Evolutionary conservation across 495 filamentous ascomycete genomes (phyloP), one percentile per base, ranked within the genome.

Genomic region (Barbatosphaeria neglecta): DNA sequence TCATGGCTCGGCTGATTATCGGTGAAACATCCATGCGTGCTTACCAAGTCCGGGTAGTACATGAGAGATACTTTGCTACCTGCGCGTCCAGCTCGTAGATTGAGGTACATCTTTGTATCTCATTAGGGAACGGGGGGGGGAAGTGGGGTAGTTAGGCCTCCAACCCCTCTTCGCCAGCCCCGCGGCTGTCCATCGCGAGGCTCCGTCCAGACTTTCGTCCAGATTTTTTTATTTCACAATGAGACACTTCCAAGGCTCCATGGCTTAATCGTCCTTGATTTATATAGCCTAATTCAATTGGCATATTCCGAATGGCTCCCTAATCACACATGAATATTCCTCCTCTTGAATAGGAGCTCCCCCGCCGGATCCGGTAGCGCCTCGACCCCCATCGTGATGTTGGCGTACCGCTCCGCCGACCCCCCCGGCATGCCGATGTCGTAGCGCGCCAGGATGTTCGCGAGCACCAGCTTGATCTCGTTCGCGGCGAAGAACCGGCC

Each of bases 401-500:
- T 57, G 27, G 54, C 48, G 37, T 57, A 57, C 5, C 51, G 48
- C 40, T 54, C 51, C 18, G 48, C 51, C n/a, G 54, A 25, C 37
- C 53, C 56, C n/a, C 53, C 52, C 16, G 52, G 53, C 45, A 61
- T 58, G 40, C 54, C 55, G 2, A 69, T 22, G 17, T 74, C 67
- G 51, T 65, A 73, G 44, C 56, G 59, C 40, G 68, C 24, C 19
- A 73, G 37, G 6, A 72, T 37, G 28, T 51, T 53, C 11, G 54
- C 49, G 22, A 74, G 49, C 23, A 65, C 49, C 16, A 68, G 37
- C 65, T 74, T 69, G 41, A 72, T 64, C 55, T 66, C 62, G 45
- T 66, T 53, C 15, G 49, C 51, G n/a, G 65, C 68, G 51, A 72
- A 70, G 56, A 72, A 73, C 9, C 70, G 56, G 1, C 69, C 70